These are phyloP conservation scores for Madurella mycetomatis DNA, from an alignment of 2,329 filamentous ascomycete species.

Conservation along the genomic window DNA sequence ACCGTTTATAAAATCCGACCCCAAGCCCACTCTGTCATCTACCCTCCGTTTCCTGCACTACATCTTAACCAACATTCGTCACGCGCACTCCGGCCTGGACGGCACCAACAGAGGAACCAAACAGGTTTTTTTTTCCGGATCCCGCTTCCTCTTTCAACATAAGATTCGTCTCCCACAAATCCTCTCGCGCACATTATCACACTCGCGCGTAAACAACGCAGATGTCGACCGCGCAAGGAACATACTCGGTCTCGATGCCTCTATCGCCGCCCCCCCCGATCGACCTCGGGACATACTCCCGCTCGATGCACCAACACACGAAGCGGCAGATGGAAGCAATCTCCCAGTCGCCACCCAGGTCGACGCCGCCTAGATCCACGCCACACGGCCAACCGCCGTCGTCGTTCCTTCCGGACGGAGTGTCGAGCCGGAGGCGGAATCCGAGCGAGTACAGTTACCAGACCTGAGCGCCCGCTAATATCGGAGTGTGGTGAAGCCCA, in stretches of 20 bases:
- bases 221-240: conserved; percentile 9
- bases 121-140: background rate
- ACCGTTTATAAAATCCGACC: conserved; percentile 18
- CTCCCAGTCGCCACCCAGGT: conserved; percentile 38
- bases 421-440: conserved; percentile 18
- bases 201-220: background rate
- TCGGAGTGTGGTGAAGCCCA: background rate
- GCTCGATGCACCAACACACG: conserved; percentile 61
- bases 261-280: conserved; percentile 28
- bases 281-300: conserved; percentile 44
- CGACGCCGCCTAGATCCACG: background rate
- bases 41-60: conserved; percentile 4
- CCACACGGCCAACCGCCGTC: conserved; percentile 7
- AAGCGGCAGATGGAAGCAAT: conserved; percentile 60
- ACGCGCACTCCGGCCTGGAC: background rate
- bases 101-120: background rate
- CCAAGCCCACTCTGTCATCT: conserved; percentile 1
- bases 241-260: conserved; percentile 22
- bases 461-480: conserved; percentile 13
- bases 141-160: background rate
- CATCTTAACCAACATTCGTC: background rate
- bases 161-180: background rate
- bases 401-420: conserved; percentile 28
- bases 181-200: background rate
- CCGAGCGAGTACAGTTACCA: conserved; percentile 22